Base-by-base conservation (phyloP, 176 grass and related monocot genomes). In the Dactylis glomerata region DNA sequence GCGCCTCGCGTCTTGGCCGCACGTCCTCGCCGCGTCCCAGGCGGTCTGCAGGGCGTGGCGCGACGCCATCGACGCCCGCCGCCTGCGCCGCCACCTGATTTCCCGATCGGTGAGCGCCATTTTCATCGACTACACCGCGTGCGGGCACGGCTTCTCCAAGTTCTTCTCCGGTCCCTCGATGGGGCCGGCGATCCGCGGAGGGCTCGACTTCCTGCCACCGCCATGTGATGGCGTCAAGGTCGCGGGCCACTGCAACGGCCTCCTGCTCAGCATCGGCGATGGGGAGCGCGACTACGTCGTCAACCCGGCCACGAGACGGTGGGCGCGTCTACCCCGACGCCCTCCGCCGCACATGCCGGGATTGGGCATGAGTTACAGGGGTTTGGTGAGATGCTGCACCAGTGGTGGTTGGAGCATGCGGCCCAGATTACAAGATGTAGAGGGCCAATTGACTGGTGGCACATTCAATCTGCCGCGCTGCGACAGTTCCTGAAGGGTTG, bases 291-390 rank as follows among this genome's bases (percentile, higher is more conserved):
- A 56, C 17, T 56, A 31, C 51, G 74, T 77, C 22, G 74, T 36
- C 74, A 77, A 77, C 33, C 74, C 74, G 57, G 62, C 45, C 3
- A 81, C 45, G 62, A 45, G 31, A 22, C 61, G 63, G 63, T 81
- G 63, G 62, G 79, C 79, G 13, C 42, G 28, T 13, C 62, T 81
- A 3, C 24, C 70, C 41, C 41, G 3, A 5, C 69, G 41, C 69
- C 69, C 69, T 66, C 62, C 10, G 19, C 78, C 32, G 11, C 30
- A 23, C 32, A 40, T 9, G 22, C 10, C 9, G 20, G 19, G 26
- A 8, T 38, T 77, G n/a, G n/a, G n/a, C n/a, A n/a, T n/a, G n/a
- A n/a, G n/a, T n/a, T n/a, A n/a, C n/a, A n/a, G n/a, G n/a, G n/a
- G n/a, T n/a, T n/a, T n/a, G n/a, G n/a, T n/a, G n/a, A n/a, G n/a